Evolutionary conservation across 768 basidiomycete species (phyloP).

Genomic region (Chiua virens): DNA sequence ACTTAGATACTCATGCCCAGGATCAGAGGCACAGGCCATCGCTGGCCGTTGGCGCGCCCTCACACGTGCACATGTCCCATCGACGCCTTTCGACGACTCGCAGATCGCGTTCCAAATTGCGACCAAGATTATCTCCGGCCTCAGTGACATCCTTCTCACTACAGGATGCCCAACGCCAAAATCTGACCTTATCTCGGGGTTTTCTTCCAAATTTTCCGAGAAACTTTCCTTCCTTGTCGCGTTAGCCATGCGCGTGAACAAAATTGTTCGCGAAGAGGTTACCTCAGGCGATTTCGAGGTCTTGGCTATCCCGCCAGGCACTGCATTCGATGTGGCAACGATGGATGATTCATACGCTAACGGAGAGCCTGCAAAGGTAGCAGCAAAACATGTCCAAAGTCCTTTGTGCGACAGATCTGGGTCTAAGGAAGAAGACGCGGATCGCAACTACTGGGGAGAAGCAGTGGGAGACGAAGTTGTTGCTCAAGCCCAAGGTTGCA

Average conservation of each 20-base stretch:
- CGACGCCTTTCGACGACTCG: slow-evolving; percentile 17
- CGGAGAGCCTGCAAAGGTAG: slow-evolving; percentile 11
- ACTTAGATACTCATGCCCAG: slow-evolving; percentile 2
- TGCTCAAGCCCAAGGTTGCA: slow-evolving; percentile 40
- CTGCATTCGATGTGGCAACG: slow-evolving; percentile 22
- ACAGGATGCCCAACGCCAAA: slow-evolving; percentile 26
- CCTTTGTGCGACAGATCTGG: slow-evolving; percentile 39
- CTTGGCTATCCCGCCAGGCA: slow-evolving; percentile 22
- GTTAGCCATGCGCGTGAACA: slow-evolving; percentile 48
- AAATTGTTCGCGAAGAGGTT: slow-evolving; percentile 30
- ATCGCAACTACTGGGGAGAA: slow-evolving; percentile 24
- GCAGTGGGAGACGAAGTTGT: slow-evolving; percentile 32
- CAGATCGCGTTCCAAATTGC: slow-evolving; percentile 25
- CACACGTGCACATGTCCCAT: slow-evolving; percentile 34
- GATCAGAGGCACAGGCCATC: slow-evolving; percentile 43
- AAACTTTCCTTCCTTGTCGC: slow-evolving; percentile 44
- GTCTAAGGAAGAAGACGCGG: slow-evolving; percentile 22
- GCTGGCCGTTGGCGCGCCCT: slow-evolving; percentile 46
- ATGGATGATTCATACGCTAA: slow-evolving; percentile 37
- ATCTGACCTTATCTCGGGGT: slow-evolving; percentile 35
- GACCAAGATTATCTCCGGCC: slow-evolving; percentile 23
- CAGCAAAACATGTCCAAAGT: slow-evolving; percentile 18
- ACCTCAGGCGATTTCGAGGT: slow-evolving; percentile 35
- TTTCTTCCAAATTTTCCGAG: slow-evolving; percentile 44
- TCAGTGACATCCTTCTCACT: slow-evolving; percentile 29